A percentile compares a stretch with the other conserved stretches of the same genome.
These are phyloP conservation scores for Lecanicillium sp. DNA, from an alignment of 2,329 filamentous ascomycete species.

Conservation along the genomic window DNA sequence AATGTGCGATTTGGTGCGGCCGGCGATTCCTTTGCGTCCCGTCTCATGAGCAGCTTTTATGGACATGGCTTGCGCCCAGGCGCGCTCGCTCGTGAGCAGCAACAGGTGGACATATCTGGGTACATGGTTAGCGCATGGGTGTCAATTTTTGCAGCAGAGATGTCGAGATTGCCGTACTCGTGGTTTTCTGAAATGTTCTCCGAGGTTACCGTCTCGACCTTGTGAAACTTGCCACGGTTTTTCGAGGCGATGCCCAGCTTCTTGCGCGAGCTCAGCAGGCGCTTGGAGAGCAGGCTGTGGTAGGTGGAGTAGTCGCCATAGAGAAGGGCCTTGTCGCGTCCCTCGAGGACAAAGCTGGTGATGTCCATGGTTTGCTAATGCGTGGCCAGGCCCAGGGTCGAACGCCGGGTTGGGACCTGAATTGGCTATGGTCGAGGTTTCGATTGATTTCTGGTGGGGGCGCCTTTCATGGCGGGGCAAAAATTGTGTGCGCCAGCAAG, in stretches of 20 bases:
- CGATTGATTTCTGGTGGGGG: slow-evolving; percentile 13
- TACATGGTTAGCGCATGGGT: background rate
- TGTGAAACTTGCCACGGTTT: slow-evolving; percentile 78
- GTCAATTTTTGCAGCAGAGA: background rate
- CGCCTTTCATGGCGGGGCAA: slow-evolving; percentile 15
- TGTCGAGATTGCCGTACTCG: slow-evolving; percentile 51
- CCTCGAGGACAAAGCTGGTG: slow-evolving; percentile 73
- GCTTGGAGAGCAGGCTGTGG: slow-evolving; percentile 69
- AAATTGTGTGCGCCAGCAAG: slow-evolving; percentile 12
- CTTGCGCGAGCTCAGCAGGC: slow-evolving; percentile 76
- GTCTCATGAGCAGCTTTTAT: slow-evolving; percentile 79
- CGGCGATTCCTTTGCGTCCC: slow-evolving; percentile 72
- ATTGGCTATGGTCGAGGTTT: background rate
- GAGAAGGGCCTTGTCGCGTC: slow-evolving; percentile 76
- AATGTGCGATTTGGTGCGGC: slow-evolving; percentile 79
- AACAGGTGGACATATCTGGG: slow-evolving; percentile 69
- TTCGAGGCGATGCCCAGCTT: slow-evolving; percentile 78
- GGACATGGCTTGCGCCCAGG: slow-evolving; percentile 93
- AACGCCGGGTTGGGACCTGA: slow-evolving; percentile 4
- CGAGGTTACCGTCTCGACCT: slow-evolving; percentile 63
- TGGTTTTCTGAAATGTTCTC: slow-evolving; percentile 68
- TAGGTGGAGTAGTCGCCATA: slow-evolving; percentile 87
- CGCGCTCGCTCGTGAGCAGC: slow-evolving; percentile 79
- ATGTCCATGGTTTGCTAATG: slow-evolving; percentile 67
- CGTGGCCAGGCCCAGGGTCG: slow-evolving; percentile 2